A percentile compares a stretch with the other conserved stretches of the same genome.
These are phyloP conservation scores for Peronosclerospora sorghi DNA, from an alignment of 352 stramenopile species.

Conservation along the genomic window DNA sequence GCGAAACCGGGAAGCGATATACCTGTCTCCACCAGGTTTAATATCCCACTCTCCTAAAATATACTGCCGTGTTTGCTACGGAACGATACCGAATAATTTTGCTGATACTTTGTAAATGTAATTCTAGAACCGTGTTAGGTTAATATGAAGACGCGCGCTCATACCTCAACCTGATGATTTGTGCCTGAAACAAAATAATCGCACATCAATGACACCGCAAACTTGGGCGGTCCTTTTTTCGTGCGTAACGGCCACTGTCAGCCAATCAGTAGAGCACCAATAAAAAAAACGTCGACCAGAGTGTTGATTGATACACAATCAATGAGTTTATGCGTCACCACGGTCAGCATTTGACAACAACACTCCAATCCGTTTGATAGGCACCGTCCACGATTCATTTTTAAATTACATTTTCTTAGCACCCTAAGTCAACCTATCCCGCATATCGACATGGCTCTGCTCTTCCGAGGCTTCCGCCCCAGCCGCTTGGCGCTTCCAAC, in stretches of 20 bases:
- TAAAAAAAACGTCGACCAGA: constrained; percentile 2
- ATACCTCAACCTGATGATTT: background rate
- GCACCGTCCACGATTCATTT: constrained; percentile 11
- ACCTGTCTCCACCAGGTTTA: too few species aligned
- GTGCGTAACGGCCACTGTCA: constrained; percentile 14
- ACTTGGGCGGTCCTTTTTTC: constrained; percentile 12
- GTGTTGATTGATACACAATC: background rate
- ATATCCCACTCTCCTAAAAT: too few species aligned
- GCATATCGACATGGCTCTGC: constrained; percentile 12
- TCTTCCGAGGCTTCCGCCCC: constrained; percentile 18
- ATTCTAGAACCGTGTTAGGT: background rate
- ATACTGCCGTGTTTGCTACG: too few species aligned
- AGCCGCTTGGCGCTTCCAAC: constrained; percentile 10
- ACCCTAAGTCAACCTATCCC: background rate
- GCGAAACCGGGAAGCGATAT: too few species aligned
- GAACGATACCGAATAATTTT: too few species aligned
- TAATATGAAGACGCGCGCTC: too few species aligned
- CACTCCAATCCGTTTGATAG: constrained; percentile 7
- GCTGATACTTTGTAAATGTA: too few species aligned
- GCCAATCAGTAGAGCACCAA: constrained; percentile 16
- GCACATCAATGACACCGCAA: constrained; percentile 8
- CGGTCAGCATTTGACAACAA: background rate
- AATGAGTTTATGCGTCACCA: background rate
- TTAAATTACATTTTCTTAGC: constrained; percentile 13
- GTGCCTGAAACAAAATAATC: background rate